Evolutionary conservation across 2,329 filamentous ascomycete species (phyloP).

Genomic region (Sordariomycetes sp.): DNA sequence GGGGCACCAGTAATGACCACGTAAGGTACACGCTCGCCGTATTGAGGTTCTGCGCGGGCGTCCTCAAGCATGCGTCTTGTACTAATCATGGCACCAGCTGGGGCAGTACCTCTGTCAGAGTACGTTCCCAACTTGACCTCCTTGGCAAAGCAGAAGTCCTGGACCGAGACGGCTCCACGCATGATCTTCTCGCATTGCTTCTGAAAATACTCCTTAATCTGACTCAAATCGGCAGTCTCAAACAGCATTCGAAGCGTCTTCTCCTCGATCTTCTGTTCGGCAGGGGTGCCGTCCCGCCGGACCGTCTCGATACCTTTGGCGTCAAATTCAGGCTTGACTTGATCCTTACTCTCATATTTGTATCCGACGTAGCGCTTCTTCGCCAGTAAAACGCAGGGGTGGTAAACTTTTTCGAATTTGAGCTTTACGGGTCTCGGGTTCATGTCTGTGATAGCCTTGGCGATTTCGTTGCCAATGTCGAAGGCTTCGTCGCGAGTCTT

Average conservation of each 20-base stretch:
- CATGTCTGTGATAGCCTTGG: slow-evolving; percentile 74
- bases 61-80: slow-evolving; percentile 81
- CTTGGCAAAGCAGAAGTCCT: slow-evolving; percentile 92
- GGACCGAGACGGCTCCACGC: slow-evolving; percentile 76
- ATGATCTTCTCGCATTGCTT: slow-evolving; percentile 87
- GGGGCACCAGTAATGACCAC: slow-evolving; percentile 86
- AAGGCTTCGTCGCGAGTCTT: slow-evolving; percentile 85
- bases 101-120: slow-evolving; percentile 62
- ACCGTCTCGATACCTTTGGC: slow-evolving; percentile 99
- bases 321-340: slow-evolving; percentile 80
- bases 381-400: slow-evolving; percentile 84
- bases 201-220: slow-evolving; percentile 86
- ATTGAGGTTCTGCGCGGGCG: slow-evolving; percentile 80
- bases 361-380: slow-evolving; percentile 99
- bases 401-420: slow-evolving; percentile 98
- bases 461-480: slow-evolving; percentile 85
- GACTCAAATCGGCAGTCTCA: slow-evolving; percentile 77
- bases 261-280: slow-evolving; percentile 94
- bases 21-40: slow-evolving; percentile 90
- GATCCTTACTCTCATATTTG: slow-evolving; percentile 77
- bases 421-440: slow-evolving; percentile 91
- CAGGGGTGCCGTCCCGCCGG: slow-evolving; percentile 85
- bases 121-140: slow-evolving; percentile 90
- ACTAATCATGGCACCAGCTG: slow-evolving; percentile 82
- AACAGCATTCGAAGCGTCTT: slow-evolving; percentile 84